Evolutionary conservation across 2,329 filamentous ascomycete genomes (phyloP), one percentile per base, ranked within the genome.

Genomic region (Cladosporium cucumerinum): DNA sequence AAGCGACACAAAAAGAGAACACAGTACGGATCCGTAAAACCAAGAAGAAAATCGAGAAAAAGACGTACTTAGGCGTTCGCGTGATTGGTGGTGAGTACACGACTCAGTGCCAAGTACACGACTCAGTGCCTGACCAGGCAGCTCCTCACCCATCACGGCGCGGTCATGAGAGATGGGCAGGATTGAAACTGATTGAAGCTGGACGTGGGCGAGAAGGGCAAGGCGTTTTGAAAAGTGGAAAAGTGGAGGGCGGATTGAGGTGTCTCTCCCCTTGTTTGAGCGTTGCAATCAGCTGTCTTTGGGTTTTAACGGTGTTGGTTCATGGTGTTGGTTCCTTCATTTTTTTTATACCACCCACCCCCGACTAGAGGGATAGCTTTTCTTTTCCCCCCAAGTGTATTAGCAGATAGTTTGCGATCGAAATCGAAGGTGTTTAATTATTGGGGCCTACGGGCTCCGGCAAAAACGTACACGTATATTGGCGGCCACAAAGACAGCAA

Each of bases 381-480:
- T 4, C 21, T n/a, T 14, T 18, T 11, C 3, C 34, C 16, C 16
- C 23, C 7, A n/a, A 21, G 30, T 48, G 21, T 58, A 54, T 32
- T 54, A 59, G 57, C 57, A 48, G 57, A 49, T 46, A 59, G 26
- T 21, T 48, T 39, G 34, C 57, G 26, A 46, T 30, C 39, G 25
- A 59, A 46, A 61, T 46, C 46, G 26, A 61, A 54, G 32, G 10
- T 36, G 16, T 61, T 34, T 26, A 25, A 52, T 39, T 51, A 26
- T 57, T 57, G 54, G 49, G 59, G 46, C 48, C 59, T 36, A 61
- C 59, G 48, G 59, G 59, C 34, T 32, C 49, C 46, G 58, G 39
- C 59, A 30, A 97, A 59, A 46, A 21, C 18, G 18, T 43, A 43
- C 5, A 28, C 3, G n/a, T n/a, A n/a, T n/a, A n/a, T 21, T 34